Base-by-base conservation (phyloP, 768 basidiomycete species). In the Artomyces pyxidatus region DNA sequence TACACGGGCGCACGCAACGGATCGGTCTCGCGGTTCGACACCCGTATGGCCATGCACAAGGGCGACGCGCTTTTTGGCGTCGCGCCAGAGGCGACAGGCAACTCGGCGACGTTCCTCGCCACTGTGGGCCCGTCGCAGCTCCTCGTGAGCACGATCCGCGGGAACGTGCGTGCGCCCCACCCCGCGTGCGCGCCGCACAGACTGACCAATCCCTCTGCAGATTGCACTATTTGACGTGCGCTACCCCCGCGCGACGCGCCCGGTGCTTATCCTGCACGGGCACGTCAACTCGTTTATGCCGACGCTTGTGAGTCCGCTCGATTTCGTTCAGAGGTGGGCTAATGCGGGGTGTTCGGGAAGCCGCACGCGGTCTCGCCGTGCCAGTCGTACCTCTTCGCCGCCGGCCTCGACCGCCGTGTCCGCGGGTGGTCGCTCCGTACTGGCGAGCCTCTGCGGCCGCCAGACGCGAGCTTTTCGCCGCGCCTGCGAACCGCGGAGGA, bases 381-480 rank as follows among this genome's bases (percentile, higher is more conserved):
- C 7, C 70, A 81, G 42, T 68, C 76, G 25, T 74, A 82, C 43
- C 58, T 90, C 16, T 85, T 85, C 50, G 81, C 81, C 8, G 82
- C 82, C 0, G 85, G 85, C 9, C 74, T 80, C 52, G 86, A 90
- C 62, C 54, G 65, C 37, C 71, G 70, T 27, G 73, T 88, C 50
- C 77, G 83, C 21, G 75, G 73, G 3, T 89, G 87, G 87, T 84
- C 83, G 10, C 61, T 88, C 8, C 70, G 63, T 14, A 75, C 73
- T 7, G 85, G 84, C 4, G 64, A 64, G 14, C 66, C 66, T 4
- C 51, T 81, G 17, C 21, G 52, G 32, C 29, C 61, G 49, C 40
- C 60, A 19, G 37, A 35, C 42, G 17, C 50, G 6, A 44, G 47
- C 10, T 7, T 51, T n/a, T 26, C 45, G 6, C 26, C 27, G 35